Percentiles rank a stretch among this genome's conserved stretches.
These are phyloP conservation scores for Hypoxylon sp. DNA, from an alignment of 2,329 filamentous ascomycete species.

Conservation along the genomic window DNA sequence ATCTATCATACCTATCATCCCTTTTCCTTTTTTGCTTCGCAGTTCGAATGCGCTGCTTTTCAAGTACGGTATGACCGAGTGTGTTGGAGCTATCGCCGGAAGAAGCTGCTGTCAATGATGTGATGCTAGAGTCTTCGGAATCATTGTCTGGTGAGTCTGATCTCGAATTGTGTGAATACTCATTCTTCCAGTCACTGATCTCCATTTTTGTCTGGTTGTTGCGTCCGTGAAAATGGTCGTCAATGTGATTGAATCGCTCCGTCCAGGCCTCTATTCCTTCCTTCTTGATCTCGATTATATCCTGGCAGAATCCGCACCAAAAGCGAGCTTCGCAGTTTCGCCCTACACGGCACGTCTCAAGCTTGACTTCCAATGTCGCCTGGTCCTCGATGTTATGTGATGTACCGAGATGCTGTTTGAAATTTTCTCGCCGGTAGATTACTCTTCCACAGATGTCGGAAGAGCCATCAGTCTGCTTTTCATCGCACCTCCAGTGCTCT, in stretches of 20 bases:
- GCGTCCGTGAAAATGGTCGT: constrained; percentile 74
- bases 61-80: background rate
- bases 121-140: constrained; percentile 38
- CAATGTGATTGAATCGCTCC: constrained; percentile 77
- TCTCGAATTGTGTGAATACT: constrained; percentile 49
- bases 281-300: constrained; percentile 64
- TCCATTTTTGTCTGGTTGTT: constrained; percentile 52
- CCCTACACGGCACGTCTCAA: constrained; percentile 71
- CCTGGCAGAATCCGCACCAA: constrained; percentile 88
- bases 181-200: constrained; percentile 68
- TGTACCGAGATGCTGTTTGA: constrained; percentile 70
- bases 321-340: constrained; percentile 74
- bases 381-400: constrained; percentile 59
- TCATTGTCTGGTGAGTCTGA: constrained; percentile 31
- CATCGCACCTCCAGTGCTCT: constrained; percentile 78
- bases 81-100: constrained; percentile 5
- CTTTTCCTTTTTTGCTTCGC: constrained; percentile 45
- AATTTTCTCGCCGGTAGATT: constrained; percentile 69
- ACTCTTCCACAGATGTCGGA: constrained; percentile 66
- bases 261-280: constrained; percentile 68
- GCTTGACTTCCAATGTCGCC: constrained; percentile 56
- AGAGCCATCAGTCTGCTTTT: constrained; percentile 46
- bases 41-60: constrained; percentile 13
- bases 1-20: constrained; percentile 35
- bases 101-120: constrained; percentile 35